phyloP scores from a whole-genome alignment of 164 flowering plant species.

The Kalanchoe fedtschenkoi region DNA sequence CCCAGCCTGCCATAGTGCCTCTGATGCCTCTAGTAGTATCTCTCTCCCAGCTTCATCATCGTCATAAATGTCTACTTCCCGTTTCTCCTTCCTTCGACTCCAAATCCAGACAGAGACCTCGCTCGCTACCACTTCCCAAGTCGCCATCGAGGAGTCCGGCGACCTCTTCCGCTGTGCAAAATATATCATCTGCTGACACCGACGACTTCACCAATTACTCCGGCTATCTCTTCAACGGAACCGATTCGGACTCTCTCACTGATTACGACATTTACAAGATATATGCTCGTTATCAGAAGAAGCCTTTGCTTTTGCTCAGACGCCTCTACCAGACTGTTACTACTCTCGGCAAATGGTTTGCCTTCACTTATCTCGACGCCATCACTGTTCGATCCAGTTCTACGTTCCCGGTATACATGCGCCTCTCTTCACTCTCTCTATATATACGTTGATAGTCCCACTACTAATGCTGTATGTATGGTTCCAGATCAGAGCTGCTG shows the following conservation, averaged over 20 bases:
- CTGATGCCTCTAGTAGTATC: too few relatives aligned
- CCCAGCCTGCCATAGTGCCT: too few relatives aligned
- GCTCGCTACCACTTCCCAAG: neutral
- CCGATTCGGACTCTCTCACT: conserved; percentile 29
- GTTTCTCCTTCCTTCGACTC: neutral
- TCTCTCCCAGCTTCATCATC: too few relatives aligned
- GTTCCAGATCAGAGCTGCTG: conserved; percentile 80
- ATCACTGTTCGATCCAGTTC: conserved; percentile 43
- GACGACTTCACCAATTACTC: conserved; percentile 76
- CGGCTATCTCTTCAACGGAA: conserved; percentile 66
- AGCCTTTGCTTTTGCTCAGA: conserved; percentile 56
- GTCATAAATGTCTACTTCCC: too few relatives aligned
- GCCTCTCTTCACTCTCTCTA: too few relatives aligned
- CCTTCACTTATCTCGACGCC: conserved; percentile 41
- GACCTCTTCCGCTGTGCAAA: neutral
- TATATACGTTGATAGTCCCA: too few relatives aligned
- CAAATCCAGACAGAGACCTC: neutral
- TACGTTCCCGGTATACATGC: conserved; percentile 89
- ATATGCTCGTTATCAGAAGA: conserved; percentile 38
- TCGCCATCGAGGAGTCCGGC: neutral
- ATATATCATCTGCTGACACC: neutral
- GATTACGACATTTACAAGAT: conserved; percentile 47
- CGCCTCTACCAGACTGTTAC: conserved; percentile 53
- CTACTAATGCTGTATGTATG: neutral
- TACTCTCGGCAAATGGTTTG: conserved; percentile 72